A percentile compares a stretch with the other conserved stretches of the same genome.
These are phyloP conservation scores for Acacia acuminata DNA, from an alignment of 306 rosid genomes.

Conservation along the genomic window DNA sequence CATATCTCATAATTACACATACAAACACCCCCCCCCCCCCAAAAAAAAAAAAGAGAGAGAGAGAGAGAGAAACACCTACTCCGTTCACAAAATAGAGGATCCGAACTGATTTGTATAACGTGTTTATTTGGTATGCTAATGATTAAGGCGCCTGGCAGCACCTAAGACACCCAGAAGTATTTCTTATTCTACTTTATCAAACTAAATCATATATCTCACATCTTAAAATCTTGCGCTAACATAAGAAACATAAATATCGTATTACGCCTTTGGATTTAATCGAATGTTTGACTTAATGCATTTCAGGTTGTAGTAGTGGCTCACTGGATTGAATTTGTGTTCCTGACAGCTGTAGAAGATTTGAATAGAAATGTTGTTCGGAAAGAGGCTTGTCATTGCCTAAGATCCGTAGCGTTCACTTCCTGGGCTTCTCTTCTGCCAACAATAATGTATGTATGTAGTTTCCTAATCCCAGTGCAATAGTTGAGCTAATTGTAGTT, in stretches of 20 bases:
- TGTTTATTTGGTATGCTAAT: no score
- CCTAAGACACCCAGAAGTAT: background rate
- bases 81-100: no score
- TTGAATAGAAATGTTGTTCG: slow-evolving; percentile 7
- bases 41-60: no score
- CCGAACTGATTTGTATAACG: no score
- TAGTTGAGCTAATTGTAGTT: slow-evolving; percentile 6
- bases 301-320: background rate
- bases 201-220: background rate
- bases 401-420: background rate
- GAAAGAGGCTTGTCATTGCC: background rate
- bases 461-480: background rate
- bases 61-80: no score
- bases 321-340: background rate
- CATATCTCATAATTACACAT: background rate
- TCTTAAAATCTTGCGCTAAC: background rate
- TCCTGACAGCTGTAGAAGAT: slow-evolving; percentile 15
- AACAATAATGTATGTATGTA: background rate
- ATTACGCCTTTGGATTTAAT: background rate
- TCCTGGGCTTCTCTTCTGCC: background rate
- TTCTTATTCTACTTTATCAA: background rate
- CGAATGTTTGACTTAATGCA: background rate
- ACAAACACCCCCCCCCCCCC: no score
- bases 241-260: background rate
- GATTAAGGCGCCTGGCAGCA: background rate